phyloP scores from a whole-genome alignment of 352 stramenopile species.

The Phytopythium delawarense region DNA sequence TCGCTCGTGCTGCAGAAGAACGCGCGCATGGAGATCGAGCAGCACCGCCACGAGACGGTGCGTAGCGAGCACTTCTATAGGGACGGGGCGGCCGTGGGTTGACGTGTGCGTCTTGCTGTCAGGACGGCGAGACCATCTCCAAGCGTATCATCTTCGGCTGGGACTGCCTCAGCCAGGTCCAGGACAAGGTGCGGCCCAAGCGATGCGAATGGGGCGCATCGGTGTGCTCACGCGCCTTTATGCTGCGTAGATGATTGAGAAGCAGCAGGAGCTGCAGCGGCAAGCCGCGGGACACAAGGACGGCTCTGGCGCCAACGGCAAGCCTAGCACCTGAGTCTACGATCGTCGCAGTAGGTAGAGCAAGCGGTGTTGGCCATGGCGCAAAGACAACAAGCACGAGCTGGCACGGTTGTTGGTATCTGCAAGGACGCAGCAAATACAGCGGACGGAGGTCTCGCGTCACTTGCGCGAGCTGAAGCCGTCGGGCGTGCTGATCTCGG shows the following conservation, averaged over 20 bases:
- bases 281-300: constrained; percentile 1
- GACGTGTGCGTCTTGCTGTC: background rate
- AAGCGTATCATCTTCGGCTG: constrained; percentile 77
- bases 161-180: constrained; percentile 75
- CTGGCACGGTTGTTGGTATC: background rate
- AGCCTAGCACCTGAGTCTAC: background rate
- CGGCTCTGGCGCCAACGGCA: constrained; percentile 15
- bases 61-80: background rate
- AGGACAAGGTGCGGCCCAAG: constrained; percentile 57
- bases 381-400: background rate
- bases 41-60: constrained; percentile 70
- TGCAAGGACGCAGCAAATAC: constrained; percentile 12
- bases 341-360: background rate
- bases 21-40: constrained; percentile 76
- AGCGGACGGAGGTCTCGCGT: constrained; percentile 1
- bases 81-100: no score
- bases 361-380: constrained; percentile 2
- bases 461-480: constrained; percentile 42
- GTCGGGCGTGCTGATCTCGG: constrained; percentile 22
- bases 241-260: constrained; percentile 39
- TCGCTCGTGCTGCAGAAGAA: constrained; percentile 63
- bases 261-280: constrained; percentile 33
- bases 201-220: background rate
- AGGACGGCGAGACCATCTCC: constrained; percentile 74
- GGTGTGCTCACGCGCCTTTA: background rate